A percentile compares a stretch with the other conserved stretches of the same genome.
Evolutionary conservation across 768 basidiomycete species (phyloP).

Genomic region (Russula griseocarnosa): DNA sequence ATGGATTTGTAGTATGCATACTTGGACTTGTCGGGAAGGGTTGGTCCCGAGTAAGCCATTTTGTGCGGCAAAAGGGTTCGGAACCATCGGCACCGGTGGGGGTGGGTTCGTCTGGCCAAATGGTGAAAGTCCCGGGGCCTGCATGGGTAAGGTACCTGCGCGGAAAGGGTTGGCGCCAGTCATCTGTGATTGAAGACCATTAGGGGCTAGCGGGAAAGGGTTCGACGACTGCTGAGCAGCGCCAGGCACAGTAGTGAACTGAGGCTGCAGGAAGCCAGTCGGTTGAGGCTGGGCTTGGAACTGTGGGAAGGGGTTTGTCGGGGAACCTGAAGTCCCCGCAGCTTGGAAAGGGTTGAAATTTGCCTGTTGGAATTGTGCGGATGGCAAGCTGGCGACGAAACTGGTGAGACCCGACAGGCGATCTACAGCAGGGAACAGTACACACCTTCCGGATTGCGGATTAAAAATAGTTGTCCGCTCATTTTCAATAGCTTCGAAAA

Average conservation of each 20-base stretch:
- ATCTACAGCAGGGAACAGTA: neutral
- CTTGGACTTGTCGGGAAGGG: conserved; percentile 4
- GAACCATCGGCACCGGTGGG: conserved; percentile 17
- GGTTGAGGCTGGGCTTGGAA: conserved; percentile 37
- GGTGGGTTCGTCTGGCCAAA: conserved; percentile 16
- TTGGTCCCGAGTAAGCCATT: conserved; percentile 8
- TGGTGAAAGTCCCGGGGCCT: conserved; percentile 25
- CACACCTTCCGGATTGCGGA: conserved; percentile 56
- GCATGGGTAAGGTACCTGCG: conserved; percentile 51
- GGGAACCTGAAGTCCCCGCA: conserved; percentile 53
- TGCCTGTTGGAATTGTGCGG: conserved; percentile 52
- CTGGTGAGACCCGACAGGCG: conserved; percentile 4
- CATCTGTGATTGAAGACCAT: conserved; percentile 46
- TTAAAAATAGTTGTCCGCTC: conserved; percentile 72
- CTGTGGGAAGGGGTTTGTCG: conserved; percentile 41
- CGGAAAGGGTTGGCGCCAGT: conserved; percentile 71
- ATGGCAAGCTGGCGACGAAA: conserved; percentile 40
- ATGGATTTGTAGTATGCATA: conserved; percentile 5
- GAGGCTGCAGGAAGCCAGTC: conserved; percentile 48
- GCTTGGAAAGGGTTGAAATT: conserved; percentile 75
- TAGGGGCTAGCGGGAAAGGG: conserved; percentile 47
- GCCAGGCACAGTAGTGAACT: conserved; percentile 26
- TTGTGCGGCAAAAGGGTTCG: conserved; percentile 23
- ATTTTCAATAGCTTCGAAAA: conserved; percentile 85
- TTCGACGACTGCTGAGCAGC: conserved; percentile 16